Evolutionary conservation across 306 rosid genomes (phyloP).

Genomic region (Trichosanthes truncata): DNA sequence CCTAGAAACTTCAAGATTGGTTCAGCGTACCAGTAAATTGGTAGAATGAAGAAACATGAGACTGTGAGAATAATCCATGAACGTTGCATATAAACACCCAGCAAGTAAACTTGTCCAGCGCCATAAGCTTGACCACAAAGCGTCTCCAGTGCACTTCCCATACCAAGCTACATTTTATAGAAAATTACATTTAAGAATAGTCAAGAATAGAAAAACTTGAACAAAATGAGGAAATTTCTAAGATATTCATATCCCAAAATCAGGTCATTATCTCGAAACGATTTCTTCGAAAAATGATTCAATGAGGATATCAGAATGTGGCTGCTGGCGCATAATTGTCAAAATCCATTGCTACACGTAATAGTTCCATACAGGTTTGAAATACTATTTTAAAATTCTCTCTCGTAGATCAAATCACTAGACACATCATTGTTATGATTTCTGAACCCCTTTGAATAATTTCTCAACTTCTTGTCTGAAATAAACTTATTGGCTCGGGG

Average conservation of each 20-base stretch:
- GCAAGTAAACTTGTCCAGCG: slow-evolving; percentile 66
- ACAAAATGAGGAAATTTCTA: background rate
- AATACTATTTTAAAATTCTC: background rate
- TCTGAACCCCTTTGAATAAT: background rate
- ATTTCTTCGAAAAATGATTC: background rate
- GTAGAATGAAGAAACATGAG: slow-evolving; percentile 42
- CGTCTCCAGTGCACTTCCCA: slow-evolving; percentile 91
- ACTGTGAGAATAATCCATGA: slow-evolving; percentile 56
- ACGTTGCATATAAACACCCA: slow-evolving; percentile 86
- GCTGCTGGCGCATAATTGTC: background rate
- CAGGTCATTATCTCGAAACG: background rate
- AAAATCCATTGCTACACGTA: background rate
- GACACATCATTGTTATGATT: background rate
- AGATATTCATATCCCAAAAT: background rate
- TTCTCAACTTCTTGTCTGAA: background rate
- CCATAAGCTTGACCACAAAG: slow-evolving; percentile 93
- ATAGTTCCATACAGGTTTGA: background rate
- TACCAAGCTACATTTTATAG: slow-evolving; percentile 13
- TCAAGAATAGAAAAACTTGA: background rate
- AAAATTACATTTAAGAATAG: background rate
- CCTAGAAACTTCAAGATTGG: slow-evolving; percentile 65
- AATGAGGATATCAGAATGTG: background rate
- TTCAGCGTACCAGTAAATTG: slow-evolving; percentile 56
- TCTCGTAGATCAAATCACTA: background rate
- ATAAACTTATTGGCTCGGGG: background rate